Evolutionary conservation across 2,329 filamentous ascomycete species (phyloP).

Genomic region (Cucurbitaria berberidis): DNA sequence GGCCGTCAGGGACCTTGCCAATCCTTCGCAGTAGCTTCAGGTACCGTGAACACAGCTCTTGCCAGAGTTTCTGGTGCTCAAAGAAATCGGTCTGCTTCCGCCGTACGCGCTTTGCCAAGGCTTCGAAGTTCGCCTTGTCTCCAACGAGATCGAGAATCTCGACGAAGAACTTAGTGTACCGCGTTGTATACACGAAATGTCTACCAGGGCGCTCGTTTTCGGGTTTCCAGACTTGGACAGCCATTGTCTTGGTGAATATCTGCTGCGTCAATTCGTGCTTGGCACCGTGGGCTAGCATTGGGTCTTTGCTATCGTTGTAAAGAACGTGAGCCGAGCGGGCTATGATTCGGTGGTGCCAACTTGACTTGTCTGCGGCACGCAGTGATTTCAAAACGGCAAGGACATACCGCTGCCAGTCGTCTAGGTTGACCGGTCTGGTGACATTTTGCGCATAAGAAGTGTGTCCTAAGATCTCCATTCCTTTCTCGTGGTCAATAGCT

Average conservation of each 20-base stretch:
- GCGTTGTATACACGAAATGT: slow-evolving; percentile 89
- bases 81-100: slow-evolving; percentile 80
- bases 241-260: slow-evolving; percentile 93
- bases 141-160: slow-evolving; percentile 74
- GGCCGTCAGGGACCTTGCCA: slow-evolving; percentile 63
- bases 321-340: slow-evolving; percentile 71
- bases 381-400: slow-evolving; percentile 66
- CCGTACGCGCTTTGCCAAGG: slow-evolving; percentile 77
- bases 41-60: slow-evolving; percentile 65
- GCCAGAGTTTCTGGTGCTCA: slow-evolving; percentile 68
- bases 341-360: slow-evolving; percentile 94
- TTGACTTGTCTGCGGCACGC: slow-evolving; percentile 80
- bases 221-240: slow-evolving; percentile 93
- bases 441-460: slow-evolving; percentile 64
- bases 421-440: slow-evolving; percentile 54
- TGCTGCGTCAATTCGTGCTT: slow-evolving; percentile 82
- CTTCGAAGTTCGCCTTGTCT: slow-evolving; percentile 78
- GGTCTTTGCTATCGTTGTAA: slow-evolving; percentile 61
- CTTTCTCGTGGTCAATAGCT: slow-evolving; percentile 54
- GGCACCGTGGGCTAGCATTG: slow-evolving; percentile 64
- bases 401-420: slow-evolving; percentile 67
- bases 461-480: slow-evolving; percentile 57
- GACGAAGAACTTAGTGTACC: slow-evolving; percentile 84
- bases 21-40: slow-evolving; percentile 64
- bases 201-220: slow-evolving; percentile 83